Base-by-base conservation (phyloP, 1,284 basidiomycete genomes). In the Apiotrichum veenhuisii region DNA sequence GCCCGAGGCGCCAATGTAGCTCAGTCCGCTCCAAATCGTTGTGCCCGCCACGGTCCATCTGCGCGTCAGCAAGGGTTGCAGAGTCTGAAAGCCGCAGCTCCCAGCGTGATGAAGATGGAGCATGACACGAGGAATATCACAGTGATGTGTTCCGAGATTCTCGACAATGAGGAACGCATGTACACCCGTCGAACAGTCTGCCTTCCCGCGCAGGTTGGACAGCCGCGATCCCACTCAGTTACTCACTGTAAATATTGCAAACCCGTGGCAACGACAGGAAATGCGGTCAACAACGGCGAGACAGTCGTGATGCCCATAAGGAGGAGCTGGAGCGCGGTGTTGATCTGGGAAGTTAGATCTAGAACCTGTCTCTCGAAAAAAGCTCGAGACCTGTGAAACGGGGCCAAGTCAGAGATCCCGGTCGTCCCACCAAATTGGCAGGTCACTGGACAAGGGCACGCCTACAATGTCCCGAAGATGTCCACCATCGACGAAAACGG, bases 281-380 rank as follows among this genome's bases (percentile, higher is more conserved):
- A 33, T 2, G 87, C 84, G 18, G 46, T 42, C 2, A 93, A 71
- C 30, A 97, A 79, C 0, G 94, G 94, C 47, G 85, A 85, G 46
- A 96, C 79, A 0, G 93, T 96, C 1, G 91, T 91, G 0, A 81
- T 74, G 1, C 91, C 94, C 86, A 98, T 95, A 14, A 98, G 81
- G 5, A 88, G 72, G 8, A 98, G 84, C 75, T 98, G 95, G 3
- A 98, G 81, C 9, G 89, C 88, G 0, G 95, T 98, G 73, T 98
- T 98, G 66, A 91, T 82, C 89, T 95, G 62, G n/a, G 26, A n/a
- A 7, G 64, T 41, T 57, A 70, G 50, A 54, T 30, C 48, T 26
- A 17, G 57, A 5, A 37, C 7, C 5, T 25, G 12, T 25, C 33
- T n/a, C 42, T 27, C 18, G 33, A 30, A 7, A n/a, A n/a, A n/a